These are phyloP conservation scores for Boletus sp. DNA, from an alignment of 1,284 basidiomycete species.

Conservation along the genomic window DNA sequence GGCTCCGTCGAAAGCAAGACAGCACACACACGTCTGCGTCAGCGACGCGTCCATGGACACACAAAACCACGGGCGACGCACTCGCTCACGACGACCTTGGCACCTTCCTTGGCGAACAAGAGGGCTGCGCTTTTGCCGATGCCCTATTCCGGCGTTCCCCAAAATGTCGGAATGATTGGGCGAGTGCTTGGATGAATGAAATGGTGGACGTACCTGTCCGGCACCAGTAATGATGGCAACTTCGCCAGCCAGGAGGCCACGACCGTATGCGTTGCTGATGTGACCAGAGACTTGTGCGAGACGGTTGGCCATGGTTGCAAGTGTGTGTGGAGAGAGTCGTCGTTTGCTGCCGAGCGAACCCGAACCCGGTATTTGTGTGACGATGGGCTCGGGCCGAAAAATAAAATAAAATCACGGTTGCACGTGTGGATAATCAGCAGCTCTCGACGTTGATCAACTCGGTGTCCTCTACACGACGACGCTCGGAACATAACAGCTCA, in stretches of 20 bases:
- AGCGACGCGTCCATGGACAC: background rate
- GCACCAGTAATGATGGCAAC: slow-evolving; percentile 88
- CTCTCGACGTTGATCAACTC: no score
- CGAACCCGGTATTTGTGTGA: background rate
- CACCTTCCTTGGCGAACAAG: slow-evolving; percentile 83
- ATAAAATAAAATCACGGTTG: no score
- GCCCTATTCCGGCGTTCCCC: no score
- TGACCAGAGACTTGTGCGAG: slow-evolving; percentile 74
- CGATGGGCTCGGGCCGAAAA: background rate
- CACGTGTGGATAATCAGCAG: background rate
- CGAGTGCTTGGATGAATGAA: no score
- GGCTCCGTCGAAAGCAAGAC: no score
- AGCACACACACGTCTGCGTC: no score
- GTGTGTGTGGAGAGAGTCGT: background rate
- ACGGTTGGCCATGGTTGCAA: slow-evolving; percentile 55
- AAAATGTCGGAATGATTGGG: no score
- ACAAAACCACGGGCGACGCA: slow-evolving; percentile 30
- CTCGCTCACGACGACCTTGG: slow-evolving; percentile 86
- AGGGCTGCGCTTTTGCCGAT: slow-evolving; percentile 77
- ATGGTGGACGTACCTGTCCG: slow-evolving; percentile 69
- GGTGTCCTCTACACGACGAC: no score
- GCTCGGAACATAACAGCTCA: no score
- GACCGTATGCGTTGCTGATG: slow-evolving; percentile 58
- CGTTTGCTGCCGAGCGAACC: no score
- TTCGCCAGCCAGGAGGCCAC: slow-evolving; percentile 74